phyloP scores from a whole-genome alignment of 1,284 basidiomycete species.

The Malassezia caprae region DNA sequence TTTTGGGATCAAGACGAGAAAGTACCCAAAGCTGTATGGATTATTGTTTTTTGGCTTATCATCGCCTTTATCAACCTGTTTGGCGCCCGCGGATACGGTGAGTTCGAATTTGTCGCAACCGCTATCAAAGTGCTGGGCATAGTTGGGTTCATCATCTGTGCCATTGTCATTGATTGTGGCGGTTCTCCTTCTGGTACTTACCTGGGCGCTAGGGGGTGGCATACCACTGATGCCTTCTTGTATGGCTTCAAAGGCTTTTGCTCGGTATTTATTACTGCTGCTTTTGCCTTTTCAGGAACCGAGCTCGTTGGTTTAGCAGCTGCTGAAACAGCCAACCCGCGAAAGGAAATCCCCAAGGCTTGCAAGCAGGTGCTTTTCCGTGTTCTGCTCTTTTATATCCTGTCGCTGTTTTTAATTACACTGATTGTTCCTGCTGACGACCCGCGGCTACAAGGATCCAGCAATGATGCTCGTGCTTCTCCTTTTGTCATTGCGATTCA shows the following conservation, averaged over 20 bases:
- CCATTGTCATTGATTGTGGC: conserved; percentile 41
- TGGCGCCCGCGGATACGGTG: conserved; percentile 44
- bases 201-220: conserved; percentile 23
- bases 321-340: conserved; percentile 55
- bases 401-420: conserved; percentile 56
- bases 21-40: conserved; percentile 33
- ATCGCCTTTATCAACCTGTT: conserved; percentile 41
- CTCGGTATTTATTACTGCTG: conserved; percentile 28
- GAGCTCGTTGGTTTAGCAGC: conserved; percentile 59
- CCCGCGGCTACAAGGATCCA: conserved; percentile 10
- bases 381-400: conserved; percentile 52
- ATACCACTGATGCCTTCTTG: conserved; percentile 19
- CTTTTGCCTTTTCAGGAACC: conserved; percentile 32
- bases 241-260: conserved; percentile 35
- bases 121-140: conserved; percentile 43
- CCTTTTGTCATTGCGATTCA: conserved; percentile 53
- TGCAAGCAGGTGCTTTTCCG: conserved; percentile 50
- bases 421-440: conserved; percentile 50
- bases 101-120: conserved; percentile 38
- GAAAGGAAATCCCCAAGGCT: conserved; percentile 50
- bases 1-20: conserved; percentile 34
- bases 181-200: conserved; percentile 29
- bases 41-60: conserved; percentile 30
- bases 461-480: conserved; percentile 48
- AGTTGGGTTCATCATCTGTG: conserved; percentile 42